These are phyloP conservation scores for Ceratocystis alfenasii DNA, from an alignment of 2,329 filamentous ascomycete species.

Conservation along the genomic window DNA sequence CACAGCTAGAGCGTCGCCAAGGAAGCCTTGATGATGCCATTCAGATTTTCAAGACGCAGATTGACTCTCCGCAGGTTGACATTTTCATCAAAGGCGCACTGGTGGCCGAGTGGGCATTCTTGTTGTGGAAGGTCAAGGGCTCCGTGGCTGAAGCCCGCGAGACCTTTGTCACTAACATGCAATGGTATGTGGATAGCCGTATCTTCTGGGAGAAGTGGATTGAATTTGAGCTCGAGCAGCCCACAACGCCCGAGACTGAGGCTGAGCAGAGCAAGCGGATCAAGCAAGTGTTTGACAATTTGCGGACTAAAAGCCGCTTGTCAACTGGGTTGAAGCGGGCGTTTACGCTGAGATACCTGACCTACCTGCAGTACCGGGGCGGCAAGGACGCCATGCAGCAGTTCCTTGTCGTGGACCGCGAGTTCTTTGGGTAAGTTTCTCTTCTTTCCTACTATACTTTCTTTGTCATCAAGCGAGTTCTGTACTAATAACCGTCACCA, in stretches of 20 bases:
- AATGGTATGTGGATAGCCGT: conserved; percentile 73
- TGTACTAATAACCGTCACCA: conserved; percentile 13
- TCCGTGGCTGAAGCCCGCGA: conserved; percentile 68
- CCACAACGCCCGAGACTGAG: conserved; percentile 54
- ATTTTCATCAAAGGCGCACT: conserved; percentile 74
- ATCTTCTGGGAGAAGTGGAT: conserved; percentile 87
- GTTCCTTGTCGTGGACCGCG: conserved; percentile 69
- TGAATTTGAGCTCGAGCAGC: conserved; percentile 77
- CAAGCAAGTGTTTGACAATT: conserved; percentile 64
- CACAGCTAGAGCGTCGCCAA: conserved; percentile 75
- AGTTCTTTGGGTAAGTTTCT: conserved; percentile 66
- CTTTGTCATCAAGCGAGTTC: background rate
- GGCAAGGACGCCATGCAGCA: conserved; percentile 75
- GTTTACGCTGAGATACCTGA: conserved; percentile 65
- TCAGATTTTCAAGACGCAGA: conserved; percentile 66
- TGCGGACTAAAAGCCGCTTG: conserved; percentile 61
- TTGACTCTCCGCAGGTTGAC: conserved; percentile 60
- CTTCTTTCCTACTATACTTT: background rate
- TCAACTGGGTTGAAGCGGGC: conserved; percentile 57
- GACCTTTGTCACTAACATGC: conserved; percentile 69
- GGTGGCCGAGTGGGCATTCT: conserved; percentile 74
- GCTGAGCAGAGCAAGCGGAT: conserved; percentile 57
- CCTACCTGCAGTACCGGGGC: conserved; percentile 71
- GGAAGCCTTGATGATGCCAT: conserved; percentile 74
- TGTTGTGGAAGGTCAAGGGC: conserved; percentile 81